Base-by-base conservation (phyloP, 2,329 filamentous ascomycete species). In the Beauveria australis region DNA sequence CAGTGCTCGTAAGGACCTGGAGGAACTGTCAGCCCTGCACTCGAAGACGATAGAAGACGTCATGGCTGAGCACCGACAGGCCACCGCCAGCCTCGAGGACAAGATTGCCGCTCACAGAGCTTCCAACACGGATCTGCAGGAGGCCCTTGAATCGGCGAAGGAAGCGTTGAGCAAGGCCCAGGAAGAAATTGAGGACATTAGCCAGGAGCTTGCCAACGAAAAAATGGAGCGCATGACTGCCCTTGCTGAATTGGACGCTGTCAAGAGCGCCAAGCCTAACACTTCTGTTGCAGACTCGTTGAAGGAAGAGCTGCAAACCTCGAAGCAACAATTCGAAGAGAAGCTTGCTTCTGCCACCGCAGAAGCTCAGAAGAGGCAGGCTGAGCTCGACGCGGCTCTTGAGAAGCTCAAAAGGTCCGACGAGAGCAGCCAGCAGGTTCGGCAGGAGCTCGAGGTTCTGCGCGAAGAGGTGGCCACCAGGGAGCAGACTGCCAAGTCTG, bases 201-300 rank as follows among this genome's bases (percentile, higher is more conserved):
- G 78, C 60, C 79, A 80, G 66, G 76, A 81, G 66, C 79, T 86
- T 47, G 83, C 81, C 2, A 75, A 80, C 53, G 81, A 82, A 64
- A 85, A 85, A 75, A 83, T 85, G 75, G 80, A 80, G 60, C 82
- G 82, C 63, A 80, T 83, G 62, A 81, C 79, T 61, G 79, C 82
- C 10, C 78, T 83, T 70, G 83, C 84, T 22, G 83, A 85, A 55
- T 76, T 87, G 18, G 85, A 88, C 63, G 82, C 82, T 8, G 72
- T 76, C 49, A 80, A 78, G 73, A 84, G 76, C 67, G 77, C 76
- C 66, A 85, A 80, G 70, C 75, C 80, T 7, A 83, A 86, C 67
- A 84, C 79, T 2, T 75, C 78, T 0, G 83, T 78, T 67, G 71
- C 75, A 2, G 83, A 87, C 66, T 75, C 74, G 2, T 73, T 86